Percentiles rank a stretch among this genome's conserved stretches.
Conservation (phyloP, 129 eudicot genomes). For the Artemisia tridentata region DNA sequence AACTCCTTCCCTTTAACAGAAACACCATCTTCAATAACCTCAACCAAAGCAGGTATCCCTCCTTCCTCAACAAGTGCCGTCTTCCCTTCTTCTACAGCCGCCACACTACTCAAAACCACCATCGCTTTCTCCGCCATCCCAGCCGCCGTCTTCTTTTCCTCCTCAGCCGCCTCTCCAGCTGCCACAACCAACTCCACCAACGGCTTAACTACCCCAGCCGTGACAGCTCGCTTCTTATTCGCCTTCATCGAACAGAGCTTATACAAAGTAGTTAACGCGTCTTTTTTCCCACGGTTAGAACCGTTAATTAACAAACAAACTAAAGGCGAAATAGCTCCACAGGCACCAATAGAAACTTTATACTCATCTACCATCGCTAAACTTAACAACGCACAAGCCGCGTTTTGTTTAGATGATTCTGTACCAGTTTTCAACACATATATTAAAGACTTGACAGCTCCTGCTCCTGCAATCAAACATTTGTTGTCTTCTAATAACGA, state of each 20-base stretch:
- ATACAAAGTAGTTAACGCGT: constrained; percentile 84
- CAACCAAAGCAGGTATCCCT: constrained; percentile 70
- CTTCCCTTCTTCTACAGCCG: constrained; percentile 57
- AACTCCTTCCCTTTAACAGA: constrained; percentile 77
- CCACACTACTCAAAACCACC: constrained; percentile 78
- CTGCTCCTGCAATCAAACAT: constrained; percentile 43
- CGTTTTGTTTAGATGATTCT: constrained; percentile 80
- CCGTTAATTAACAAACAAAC: constrained; percentile 65
- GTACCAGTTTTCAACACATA: constrained; percentile 88
- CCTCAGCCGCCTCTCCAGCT: constrained; percentile 37
- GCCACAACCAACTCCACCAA: constrained; percentile 69
- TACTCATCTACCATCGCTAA: constrained; percentile 75
- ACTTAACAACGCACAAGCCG: constrained; percentile 79
- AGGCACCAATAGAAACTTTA: constrained; percentile 77
- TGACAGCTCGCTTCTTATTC: constrained; percentile 84
- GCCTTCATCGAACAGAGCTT: constrained; percentile 66
- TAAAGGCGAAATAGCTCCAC: constrained; percentile 91
- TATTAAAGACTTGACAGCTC: constrained; percentile 66
- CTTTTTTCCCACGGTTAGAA: constrained; percentile 73
- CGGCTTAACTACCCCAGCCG: constrained; percentile 80
- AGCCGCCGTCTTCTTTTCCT: constrained; percentile 49
- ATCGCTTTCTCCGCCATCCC: constrained; percentile 95
- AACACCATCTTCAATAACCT: constrained; percentile 70
- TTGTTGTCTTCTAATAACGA: constrained; percentile 69
- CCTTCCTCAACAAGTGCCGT: constrained; percentile 74